Evolutionary conservation across 1,284 basidiomycete species (phyloP), one percentile per base, ranked within the genome.

Genomic region (Gymnopus androsaceus): DNA sequence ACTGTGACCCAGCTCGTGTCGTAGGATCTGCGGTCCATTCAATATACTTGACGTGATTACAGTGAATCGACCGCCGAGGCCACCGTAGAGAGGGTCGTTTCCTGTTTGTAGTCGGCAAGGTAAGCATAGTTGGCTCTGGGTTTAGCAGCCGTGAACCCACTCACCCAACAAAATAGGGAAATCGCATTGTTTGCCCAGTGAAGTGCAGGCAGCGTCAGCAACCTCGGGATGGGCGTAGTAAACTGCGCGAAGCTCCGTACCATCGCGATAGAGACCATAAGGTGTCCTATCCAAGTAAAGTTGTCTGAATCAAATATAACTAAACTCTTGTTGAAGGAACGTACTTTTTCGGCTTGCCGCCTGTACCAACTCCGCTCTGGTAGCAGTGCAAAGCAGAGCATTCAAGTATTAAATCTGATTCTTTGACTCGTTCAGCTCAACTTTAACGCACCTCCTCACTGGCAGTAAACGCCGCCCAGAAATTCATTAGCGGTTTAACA

Each of bases 1-100:
- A n/a, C 87, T 89, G 68, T 91, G 88, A 0, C 92, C 91, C 1
- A 94, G 82, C 69, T 94, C 92, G 65, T 93, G 92, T 7, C 90
- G 82, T 27, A 94, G 77, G 0, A 93, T 88, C 4, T 91, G 77
- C 7, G 88, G 82, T 0, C 91, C 90, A 57, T 94, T 94, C 8
- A 84, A 75, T n/a, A 81, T 69, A 0, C 90, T 92, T 0, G 90
- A 83, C 1, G 92, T 94, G 59, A 90, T 87, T 9, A 91, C 84
- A 1, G 89, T 92, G 67, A 91, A 92, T 62, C 87, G 82, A 7
- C 92, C 92, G 4, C 92, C 91, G 12, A 94, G 75, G 3, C 88
- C 92, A 58, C 92, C 92, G 61, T 94, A 93, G 3, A 89, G 70
- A 7, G 87, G 86, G 67, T 92, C 90, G 63, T 94, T 94, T 11